Percentiles rank a stretch among this genome's conserved stretches.
Evolutionary conservation across 176 grass and related monocot genomes (phyloP).

Genomic region (Aegilops sharonensis): DNA sequence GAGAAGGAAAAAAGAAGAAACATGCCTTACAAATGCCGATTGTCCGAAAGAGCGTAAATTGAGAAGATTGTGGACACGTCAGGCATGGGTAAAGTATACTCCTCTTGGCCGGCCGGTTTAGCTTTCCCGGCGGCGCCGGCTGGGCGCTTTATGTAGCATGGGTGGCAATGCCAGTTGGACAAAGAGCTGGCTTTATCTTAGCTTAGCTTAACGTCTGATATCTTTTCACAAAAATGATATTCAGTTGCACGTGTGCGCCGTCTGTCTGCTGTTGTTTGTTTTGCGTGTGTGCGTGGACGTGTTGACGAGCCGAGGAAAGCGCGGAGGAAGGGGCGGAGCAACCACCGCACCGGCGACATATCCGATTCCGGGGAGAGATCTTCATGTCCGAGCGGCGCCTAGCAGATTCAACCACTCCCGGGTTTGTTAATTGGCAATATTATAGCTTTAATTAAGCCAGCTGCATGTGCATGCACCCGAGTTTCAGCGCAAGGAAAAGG

Average conservation of each 20-base stretch:
- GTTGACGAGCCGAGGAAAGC: neutral
- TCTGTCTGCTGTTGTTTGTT: neutral
- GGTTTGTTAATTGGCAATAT: neutral
- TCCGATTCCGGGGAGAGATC: neutral
- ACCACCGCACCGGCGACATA: neutral
- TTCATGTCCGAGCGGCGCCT: neutral
- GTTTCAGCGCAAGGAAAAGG: neutral
- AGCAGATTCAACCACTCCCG: neutral
- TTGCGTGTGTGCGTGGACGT: neutral
- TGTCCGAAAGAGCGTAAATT: neutral
- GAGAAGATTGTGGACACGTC: neutral
- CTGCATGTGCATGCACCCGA: neutral
- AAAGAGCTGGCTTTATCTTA: neutral
- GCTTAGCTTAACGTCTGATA: neutral
- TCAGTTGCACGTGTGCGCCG: constrained; percentile 31
- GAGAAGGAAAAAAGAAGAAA: neutral
- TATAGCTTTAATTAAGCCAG: neutral
- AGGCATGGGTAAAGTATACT: neutral
- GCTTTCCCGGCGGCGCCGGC: neutral
- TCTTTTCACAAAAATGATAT: no score
- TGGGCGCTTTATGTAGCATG: neutral
- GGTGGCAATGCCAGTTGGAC: constrained; percentile 15
- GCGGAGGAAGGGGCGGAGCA: neutral
- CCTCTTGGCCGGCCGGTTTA: neutral
- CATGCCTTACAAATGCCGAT: neutral